Evolutionary conservation across 1,284 basidiomycete genomes (phyloP), one percentile per base, ranked within the genome.

Genomic region (Apiotrichum montevideense): DNA sequence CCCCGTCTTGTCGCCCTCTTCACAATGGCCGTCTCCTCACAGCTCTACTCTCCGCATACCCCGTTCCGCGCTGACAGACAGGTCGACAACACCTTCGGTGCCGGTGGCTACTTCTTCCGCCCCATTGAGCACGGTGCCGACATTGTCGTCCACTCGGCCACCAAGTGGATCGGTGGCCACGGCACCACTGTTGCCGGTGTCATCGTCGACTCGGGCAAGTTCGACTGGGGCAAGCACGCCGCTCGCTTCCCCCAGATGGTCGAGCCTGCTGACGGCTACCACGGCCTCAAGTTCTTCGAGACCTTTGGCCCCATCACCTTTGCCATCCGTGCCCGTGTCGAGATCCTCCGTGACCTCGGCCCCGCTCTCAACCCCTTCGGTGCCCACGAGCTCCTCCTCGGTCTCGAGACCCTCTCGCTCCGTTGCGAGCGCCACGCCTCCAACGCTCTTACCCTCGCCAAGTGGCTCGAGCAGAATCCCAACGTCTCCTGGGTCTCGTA

Each of bases 151-250:
- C 87, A 92, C 77, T 87, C 85, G 58, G 88, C 89, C 0, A 92
- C 90, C 3, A 93, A 94, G 72, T 93, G 90, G 90, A 90, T 93
- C 52, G 87, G 89, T 35, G 89, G 90, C 0, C 90, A 91, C 71
- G 90, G 90, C 56, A 93, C 87, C 2, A 90, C 88, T 33, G 90
- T 94, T 51, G 90, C 81, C 5, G 91, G 91, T 58, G 85, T 92
- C 21, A 80, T 94, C 60, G 73, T 93, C 54, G 90, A 91, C 72
- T 82, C 84, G 32, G 90, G 90, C 54, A 91, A 87, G 66, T 93
- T 93, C 67, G 84, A 94, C 80, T 95, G 90, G 90, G 77, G 81
- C 7, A 85, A 85, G 48, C 84, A 84, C 67, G 93, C 90, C 81
- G 87, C 88, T 1, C 83, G 83, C 14, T 89, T 94, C 79, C 90